phyloP scores from a whole-genome alignment of 768 basidiomycete genomes.

The Solioccasus polychromus region DNA sequence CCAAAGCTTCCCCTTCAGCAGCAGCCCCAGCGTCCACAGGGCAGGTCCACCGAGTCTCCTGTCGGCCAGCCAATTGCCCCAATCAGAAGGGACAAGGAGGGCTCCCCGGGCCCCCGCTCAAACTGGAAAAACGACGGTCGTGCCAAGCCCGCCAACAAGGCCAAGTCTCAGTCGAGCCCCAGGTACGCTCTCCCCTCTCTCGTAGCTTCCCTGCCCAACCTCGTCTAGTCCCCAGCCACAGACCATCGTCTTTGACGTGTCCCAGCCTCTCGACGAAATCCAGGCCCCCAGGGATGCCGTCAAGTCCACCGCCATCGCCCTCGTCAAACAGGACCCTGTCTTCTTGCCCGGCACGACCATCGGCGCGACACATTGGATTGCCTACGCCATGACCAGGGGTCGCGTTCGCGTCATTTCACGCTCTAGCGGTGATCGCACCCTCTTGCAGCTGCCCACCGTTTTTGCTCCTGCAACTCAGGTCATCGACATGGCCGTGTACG shows the following conservation, averaged over 20 bases:
- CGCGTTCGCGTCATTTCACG: slow-evolving; percentile 87
- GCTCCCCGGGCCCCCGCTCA: slow-evolving; percentile 62
- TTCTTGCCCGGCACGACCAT: slow-evolving; percentile 87
- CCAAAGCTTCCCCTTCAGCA: slow-evolving; percentile 56
- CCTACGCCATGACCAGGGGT: slow-evolving; percentile 90
- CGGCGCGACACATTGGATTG: slow-evolving; percentile 89
- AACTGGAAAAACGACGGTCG: slow-evolving; percentile 35
- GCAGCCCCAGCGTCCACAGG: slow-evolving; percentile 41
- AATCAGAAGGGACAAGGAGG: slow-evolving; percentile 61
- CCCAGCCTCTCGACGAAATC: slow-evolving; percentile 67
- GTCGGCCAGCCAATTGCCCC: slow-evolving; percentile 40
- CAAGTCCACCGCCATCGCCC: slow-evolving; percentile 87
- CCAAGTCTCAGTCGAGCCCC: slow-evolving; percentile 55
- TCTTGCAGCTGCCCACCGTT: slow-evolving; percentile 67
- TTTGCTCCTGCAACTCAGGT: slow-evolving; percentile 66
- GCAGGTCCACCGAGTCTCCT: slow-evolving; percentile 51
- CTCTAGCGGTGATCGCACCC: slow-evolving; percentile 82
- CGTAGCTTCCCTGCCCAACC: not conserved
- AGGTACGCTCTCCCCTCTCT: slow-evolving; percentile 37
- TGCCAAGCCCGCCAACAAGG: slow-evolving; percentile 37
- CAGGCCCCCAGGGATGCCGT: slow-evolving; percentile 74
- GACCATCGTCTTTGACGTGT: slow-evolving; percentile 72
- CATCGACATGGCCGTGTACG: slow-evolving; percentile 83
- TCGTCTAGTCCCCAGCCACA: slow-evolving; percentile 55
- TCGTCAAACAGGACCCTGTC: slow-evolving; percentile 81